A percentile compares a stretch with the other conserved stretches of the same genome.
These are phyloP conservation scores for Botryococcus braunii DNA, from an alignment of 163 green algal species.

Conservation along the genomic window DNA sequence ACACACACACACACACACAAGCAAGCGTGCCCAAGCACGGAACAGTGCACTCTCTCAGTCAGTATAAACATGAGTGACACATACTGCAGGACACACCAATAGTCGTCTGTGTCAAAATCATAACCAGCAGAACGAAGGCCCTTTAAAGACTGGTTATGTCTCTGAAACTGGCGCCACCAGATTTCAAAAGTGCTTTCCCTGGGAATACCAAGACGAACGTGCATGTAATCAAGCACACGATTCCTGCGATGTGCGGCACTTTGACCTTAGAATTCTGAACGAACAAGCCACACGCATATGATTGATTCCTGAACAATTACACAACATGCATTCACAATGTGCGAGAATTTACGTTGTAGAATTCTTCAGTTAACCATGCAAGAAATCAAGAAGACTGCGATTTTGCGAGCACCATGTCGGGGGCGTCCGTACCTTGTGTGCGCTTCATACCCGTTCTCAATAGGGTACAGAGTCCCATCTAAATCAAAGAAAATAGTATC, in stretches of 20 bases:
- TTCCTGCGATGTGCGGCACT: slow-evolving; percentile 14
- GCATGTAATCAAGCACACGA: slow-evolving; percentile 21
- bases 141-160: slow-evolving; percentile 21
- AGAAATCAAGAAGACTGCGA: no score
- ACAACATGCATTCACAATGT: no score
- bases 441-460: slow-evolving; percentile 21
- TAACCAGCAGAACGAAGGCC: slow-evolving; percentile 12
- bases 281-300: no score
- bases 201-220: slow-evolving; percentile 11
- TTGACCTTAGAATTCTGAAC: no score
- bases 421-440: slow-evolving; percentile 11
- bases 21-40: no score
- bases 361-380: no score
- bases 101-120: slow-evolving; percentile 14
- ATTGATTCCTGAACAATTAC: no score
- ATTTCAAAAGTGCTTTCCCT: slow-evolving; percentile 6
- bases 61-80: no score
- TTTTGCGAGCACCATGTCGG: not conserved
- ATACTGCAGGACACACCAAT: slow-evolving; percentile 11
- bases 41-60: no score
- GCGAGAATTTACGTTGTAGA: no score
- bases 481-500: slow-evolving; percentile 7
- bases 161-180: slow-evolving; percentile 14
- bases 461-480: slow-evolving; percentile 18
- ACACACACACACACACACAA: no score